These are phyloP conservation scores for Cytospora chrysosperma DNA, from an alignment of 2,329 filamentous ascomycete species.

Conservation along the genomic window DNA sequence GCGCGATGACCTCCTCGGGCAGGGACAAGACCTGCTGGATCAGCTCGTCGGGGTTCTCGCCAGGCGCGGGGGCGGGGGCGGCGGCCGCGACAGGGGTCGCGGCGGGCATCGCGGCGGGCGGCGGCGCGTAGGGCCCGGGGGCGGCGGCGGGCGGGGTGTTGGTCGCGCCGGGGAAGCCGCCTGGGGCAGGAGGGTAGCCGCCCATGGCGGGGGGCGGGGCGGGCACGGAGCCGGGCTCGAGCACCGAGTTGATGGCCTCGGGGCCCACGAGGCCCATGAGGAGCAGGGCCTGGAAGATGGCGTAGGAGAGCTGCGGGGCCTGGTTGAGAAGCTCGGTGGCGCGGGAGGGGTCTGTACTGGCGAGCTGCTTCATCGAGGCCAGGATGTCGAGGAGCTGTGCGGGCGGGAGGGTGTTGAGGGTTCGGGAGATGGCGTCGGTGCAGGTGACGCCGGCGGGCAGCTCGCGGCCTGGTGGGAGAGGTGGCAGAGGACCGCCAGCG, in stretches of 20 bases:
- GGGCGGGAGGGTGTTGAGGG: slow-evolving; percentile 80
- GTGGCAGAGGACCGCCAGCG: slow-evolving; percentile 57
- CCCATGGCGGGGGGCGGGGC: slow-evolving; percentile 33
- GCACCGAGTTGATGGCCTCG: slow-evolving; percentile 74
- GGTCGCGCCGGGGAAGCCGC: slow-evolving; percentile 40
- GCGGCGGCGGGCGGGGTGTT: slow-evolving; percentile 49
- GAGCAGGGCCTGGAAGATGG: slow-evolving; percentile 90
- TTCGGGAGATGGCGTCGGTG: slow-evolving; percentile 88
- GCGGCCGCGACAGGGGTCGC: slow-evolving; percentile 38
- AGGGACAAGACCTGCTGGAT: slow-evolving; percentile 80
- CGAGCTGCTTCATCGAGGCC: slow-evolving; percentile 88
- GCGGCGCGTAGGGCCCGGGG: slow-evolving; percentile 46
- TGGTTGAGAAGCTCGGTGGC: slow-evolving; percentile 84
- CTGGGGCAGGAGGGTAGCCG: slow-evolving; percentile 38
- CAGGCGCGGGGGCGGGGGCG: slow-evolving; percentile 35
- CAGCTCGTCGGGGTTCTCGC: slow-evolving; percentile 66
- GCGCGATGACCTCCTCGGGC: slow-evolving; percentile 76
- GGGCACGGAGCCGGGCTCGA: slow-evolving; percentile 57
- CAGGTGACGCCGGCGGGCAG: slow-evolving; percentile 79
- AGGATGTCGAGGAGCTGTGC: slow-evolving; percentile 91
- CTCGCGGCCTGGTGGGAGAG: slow-evolving; percentile 81
- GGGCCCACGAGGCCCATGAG: slow-evolving; percentile 91
- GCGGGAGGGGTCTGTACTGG: slow-evolving; percentile 75
- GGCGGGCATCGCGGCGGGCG: slow-evolving; percentile 35
- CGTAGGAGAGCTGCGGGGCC: slow-evolving; percentile 90